A percentile compares a stretch with the other conserved stretches of the same genome.
phyloP scores from a whole-genome alignment of 495 filamentous ascomycete species.

The Tuber calosporum region DNA sequence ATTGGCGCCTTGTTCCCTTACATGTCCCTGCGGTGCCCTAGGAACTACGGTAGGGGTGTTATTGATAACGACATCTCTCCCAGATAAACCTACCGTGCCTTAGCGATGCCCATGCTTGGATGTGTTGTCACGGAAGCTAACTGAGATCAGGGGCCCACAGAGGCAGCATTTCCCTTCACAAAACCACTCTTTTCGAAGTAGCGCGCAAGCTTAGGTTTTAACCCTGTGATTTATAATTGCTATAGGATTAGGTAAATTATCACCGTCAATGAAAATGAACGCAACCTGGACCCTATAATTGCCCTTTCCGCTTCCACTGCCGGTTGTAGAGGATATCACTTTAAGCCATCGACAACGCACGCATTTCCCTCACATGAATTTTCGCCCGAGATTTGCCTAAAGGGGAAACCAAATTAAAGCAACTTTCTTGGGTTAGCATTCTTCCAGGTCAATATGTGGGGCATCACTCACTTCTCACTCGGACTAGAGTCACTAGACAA shows the following conservation, averaged over 20 bases:
- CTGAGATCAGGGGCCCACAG: background rate
- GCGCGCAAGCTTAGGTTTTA: background rate
- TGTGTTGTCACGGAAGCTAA: background rate
- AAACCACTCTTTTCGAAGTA: background rate
- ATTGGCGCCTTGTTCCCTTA: background rate
- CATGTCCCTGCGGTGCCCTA: background rate
- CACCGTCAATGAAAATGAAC: background rate
- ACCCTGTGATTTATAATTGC: background rate
- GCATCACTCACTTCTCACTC: slow-evolving; percentile 32
- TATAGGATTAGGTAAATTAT: background rate
- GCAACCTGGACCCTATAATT: background rate
- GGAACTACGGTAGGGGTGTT: background rate
- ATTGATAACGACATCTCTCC: background rate
- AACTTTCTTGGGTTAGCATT: background rate
- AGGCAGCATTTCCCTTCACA: background rate
- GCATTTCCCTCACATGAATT: background rate
- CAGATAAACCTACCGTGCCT: background rate
- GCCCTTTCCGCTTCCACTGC: background rate
- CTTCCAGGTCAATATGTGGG: background rate
- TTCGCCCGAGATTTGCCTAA: background rate
- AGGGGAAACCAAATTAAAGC: background rate
- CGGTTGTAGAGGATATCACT: background rate
- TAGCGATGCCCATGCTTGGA: background rate
- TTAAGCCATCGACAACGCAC: background rate
- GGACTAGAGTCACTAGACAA: slow-evolving; percentile 10